phyloP scores from a whole-genome alignment of 2,329 filamentous ascomycete species.

The Dactylellina sp. region DNA sequence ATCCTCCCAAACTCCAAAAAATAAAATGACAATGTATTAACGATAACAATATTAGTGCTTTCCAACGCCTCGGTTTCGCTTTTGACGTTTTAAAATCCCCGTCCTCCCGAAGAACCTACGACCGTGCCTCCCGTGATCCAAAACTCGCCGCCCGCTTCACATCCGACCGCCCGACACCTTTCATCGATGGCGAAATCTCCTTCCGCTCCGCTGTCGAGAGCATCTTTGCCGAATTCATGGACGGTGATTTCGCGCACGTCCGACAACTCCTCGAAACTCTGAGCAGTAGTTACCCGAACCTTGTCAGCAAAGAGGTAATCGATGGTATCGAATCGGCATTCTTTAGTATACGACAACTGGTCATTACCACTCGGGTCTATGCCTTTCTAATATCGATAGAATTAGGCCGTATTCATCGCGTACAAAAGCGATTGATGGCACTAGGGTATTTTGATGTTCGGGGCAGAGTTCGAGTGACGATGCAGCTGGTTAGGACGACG shows the following conservation, averaged over 20 bases:
- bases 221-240: slow-evolving; percentile 64
- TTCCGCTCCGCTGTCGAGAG: slow-evolving; percentile 63
- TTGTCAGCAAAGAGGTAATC: slow-evolving; percentile 63
- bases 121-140: slow-evolving; percentile 61
- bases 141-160: slow-evolving; percentile 59
- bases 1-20: not conserved
- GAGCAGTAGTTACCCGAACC: slow-evolving; percentile 63
- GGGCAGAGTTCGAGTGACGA: slow-evolving; percentile 63
- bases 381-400: slow-evolving; percentile 64
- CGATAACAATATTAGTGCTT: slow-evolving; percentile 60
- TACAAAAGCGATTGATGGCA: slow-evolving; percentile 63
- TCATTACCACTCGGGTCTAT: slow-evolving; percentile 64
- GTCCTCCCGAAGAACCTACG: slow-evolving; percentile 63
- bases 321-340: slow-evolving; percentile 63
- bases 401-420: slow-evolving; percentile 63
- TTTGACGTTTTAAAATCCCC: slow-evolving; percentile 65
- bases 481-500: slow-evolving; percentile 64
- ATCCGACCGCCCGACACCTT: slow-evolving; percentile 60
- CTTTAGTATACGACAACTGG: slow-evolving; percentile 63
- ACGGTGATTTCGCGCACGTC: slow-evolving; percentile 64
- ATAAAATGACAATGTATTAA: not conserved
- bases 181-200: slow-evolving; percentile 63
- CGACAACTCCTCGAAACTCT: slow-evolving; percentile 62
- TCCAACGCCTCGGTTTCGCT: slow-evolving; percentile 64
- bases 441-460: slow-evolving; percentile 64